A percentile compares a stretch with the other conserved stretches of the same genome.
phyloP scores from a whole-genome alignment of 176 grass and related monocot genomes.

The Hordeum marinum region DNA sequence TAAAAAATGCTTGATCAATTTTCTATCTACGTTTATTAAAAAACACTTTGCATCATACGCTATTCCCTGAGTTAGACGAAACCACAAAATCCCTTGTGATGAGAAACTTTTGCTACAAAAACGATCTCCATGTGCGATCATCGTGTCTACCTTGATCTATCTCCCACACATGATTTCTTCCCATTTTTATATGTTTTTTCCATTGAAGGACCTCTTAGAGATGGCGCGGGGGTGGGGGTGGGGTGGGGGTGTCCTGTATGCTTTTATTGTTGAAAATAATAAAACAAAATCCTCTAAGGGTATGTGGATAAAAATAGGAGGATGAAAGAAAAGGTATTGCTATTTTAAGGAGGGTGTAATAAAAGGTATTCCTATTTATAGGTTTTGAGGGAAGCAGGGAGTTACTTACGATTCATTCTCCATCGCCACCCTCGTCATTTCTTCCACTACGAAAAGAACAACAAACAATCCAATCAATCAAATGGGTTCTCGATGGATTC shows the following conservation, averaged over 20 bases:
- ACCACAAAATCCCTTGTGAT: background rate
- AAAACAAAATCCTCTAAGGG: background rate
- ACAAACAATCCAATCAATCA: background rate
- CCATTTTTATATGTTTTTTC: background rate
- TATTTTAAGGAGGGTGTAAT: background rate
- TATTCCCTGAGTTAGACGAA: background rate
- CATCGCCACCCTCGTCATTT: background rate
- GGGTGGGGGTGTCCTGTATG: background rate
- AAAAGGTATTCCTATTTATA: background rate
- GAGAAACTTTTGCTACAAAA: background rate
- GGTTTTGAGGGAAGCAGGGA: background rate
- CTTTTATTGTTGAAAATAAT: background rate
- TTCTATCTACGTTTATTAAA: no score
- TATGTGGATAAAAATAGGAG: conserved; percentile 5
- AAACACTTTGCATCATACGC: background rate
- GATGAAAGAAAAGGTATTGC: background rate
- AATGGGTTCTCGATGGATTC: conserved; percentile 34
- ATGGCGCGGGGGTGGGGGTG: background rate
- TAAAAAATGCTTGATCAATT: background rate
- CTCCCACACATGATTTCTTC: background rate
- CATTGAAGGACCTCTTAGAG: background rate
- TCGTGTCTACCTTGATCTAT: background rate
- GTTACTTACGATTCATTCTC: background rate
- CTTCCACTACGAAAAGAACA: background rate
- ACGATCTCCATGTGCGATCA: background rate